Conservation (phyloP, 305 asterid genomes). For the Rubia peregrina region DNA sequence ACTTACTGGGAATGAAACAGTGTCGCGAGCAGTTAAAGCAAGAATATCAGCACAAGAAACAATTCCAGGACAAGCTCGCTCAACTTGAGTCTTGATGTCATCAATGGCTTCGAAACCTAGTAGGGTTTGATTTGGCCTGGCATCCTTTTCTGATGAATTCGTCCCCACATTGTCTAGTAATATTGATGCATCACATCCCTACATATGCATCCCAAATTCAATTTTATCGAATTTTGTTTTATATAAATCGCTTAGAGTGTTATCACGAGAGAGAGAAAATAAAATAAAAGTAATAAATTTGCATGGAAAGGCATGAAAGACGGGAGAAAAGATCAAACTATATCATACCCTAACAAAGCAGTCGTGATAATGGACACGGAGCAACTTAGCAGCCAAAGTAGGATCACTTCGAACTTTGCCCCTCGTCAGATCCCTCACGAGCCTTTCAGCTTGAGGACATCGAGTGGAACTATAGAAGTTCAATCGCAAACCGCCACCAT, state of each 20-base stretch:
- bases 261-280: no score
- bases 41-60: conserved; percentile 54
- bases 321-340: no score
- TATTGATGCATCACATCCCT: conserved; percentile 8
- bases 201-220: not conserved
- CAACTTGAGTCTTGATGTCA: conserved; percentile 4
- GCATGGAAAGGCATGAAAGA: no score
- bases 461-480: conserved; percentile 22
- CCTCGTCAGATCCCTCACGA: conserved; percentile 29
- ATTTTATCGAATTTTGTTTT: no score
- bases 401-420: conserved; percentile 21
- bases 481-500: conserved; percentile 3
- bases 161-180: conserved; percentile 5
- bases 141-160: conserved; percentile 3
- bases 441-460: conserved; percentile 35
- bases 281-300: no score
- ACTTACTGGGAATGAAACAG: conserved; percentile 10
- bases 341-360: conserved; percentile 31
- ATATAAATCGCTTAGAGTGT: no score
- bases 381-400: conserved; percentile 39
- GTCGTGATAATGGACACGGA: conserved; percentile 48
- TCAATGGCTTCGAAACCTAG: conserved; percentile 6
- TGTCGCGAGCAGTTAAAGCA: conserved; percentile 47
- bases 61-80: conserved; percentile 24
- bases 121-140: conserved; percentile 1